These are phyloP conservation scores for Aspergillus hiratsukae DNA, from an alignment of 2,329 filamentous ascomycete species.

Conservation along the genomic window DNA sequence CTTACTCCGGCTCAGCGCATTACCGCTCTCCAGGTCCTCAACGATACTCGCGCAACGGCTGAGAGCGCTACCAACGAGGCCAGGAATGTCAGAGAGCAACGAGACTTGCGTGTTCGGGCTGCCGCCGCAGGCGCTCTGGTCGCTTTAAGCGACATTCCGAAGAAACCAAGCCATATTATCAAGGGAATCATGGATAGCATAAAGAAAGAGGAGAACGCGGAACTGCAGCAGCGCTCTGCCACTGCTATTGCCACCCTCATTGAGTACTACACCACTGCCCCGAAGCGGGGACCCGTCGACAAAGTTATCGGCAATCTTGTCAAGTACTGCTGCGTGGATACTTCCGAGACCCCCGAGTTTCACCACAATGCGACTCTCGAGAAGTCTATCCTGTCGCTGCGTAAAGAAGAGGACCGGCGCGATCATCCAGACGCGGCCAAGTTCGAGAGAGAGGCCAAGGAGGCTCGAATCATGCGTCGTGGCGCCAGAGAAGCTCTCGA, in stretches of 20 bases:
- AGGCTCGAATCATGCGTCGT: conserved; percentile 81
- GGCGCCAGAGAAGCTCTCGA: conserved; percentile 94
- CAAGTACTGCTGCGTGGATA: conserved; percentile 97
- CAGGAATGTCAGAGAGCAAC: conserved; percentile 69
- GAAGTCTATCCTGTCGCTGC: conserved; percentile 80
- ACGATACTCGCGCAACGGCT: conserved; percentile 69
- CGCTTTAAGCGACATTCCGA: conserved; percentile 80
- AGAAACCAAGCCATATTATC: conserved; percentile 89
- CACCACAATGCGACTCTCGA: conserved; percentile 74
- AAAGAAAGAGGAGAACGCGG: conserved; percentile 87
- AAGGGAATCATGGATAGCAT: conserved; percentile 98
- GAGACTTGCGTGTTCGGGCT: conserved; percentile 81
- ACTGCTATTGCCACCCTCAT: conserved; percentile 79
- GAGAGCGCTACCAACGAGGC: conserved; percentile 73
- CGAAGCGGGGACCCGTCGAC: conserved; percentile 80
- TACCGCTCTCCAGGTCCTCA: conserved; percentile 72
- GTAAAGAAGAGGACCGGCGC: conserved; percentile 93
- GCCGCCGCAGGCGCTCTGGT: conserved; percentile 84
- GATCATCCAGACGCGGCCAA: conserved; percentile 88
- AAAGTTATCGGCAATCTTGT: conserved; percentile 94
- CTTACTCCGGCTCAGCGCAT: conserved; percentile 84
- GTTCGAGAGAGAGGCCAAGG: conserved; percentile 83
- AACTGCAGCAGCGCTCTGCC: conserved; percentile 82
- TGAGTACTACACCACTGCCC: conserved; percentile 75
- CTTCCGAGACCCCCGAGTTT: conserved; percentile 95